Evolutionary conservation across 768 basidiomycete species (phyloP), one percentile per base, ranked within the genome.

Genomic region (Cystofilobasidium ferigula): DNA sequence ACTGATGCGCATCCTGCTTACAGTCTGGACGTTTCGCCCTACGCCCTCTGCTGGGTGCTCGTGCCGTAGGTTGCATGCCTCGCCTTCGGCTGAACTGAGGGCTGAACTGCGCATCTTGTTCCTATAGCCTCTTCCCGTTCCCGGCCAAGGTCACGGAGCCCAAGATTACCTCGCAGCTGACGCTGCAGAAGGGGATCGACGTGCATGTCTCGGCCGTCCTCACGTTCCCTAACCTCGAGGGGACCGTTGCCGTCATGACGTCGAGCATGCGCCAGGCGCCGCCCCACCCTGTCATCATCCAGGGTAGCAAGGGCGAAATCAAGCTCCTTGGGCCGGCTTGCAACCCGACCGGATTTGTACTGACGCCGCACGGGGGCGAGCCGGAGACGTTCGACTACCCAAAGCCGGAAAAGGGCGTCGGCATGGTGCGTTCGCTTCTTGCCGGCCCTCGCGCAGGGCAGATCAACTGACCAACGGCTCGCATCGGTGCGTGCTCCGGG

Each of bases 121-220:
- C 22, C 32, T 7, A 18, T 28, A 64, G 63, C 18, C 43, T 64
- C 32, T 67, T 67, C 56, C 65, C 65, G 20, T 51, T 57, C 42
- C 59, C 65, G 8, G 48, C 65, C 18, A 38, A 32, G 3, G 9
- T 43, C 32, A 48, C 51, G 40, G 24, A 35, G 34, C 53, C 59
- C 28, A 67, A 28, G 24, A 54, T 67, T 54, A 34, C 47, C 43
- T 42, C 60, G 14, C 60, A 61, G 22, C 61, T 67, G 24, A 67
- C 60, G 16, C 24, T 67, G 32, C 30, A 38, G 30, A 48, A 47
- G 34, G 38, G 35, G 30, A 53, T 67, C 58, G 59, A 61, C 26
- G 9, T 57, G 9, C 60, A 67, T 32, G 56, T 54, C 26, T 43
- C 60, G n/a, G 65, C 65, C 2, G 57, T 62, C 32, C 43, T 60